Evolutionary conservation across 2,329 filamentous ascomycete species (phyloP).

Genomic region (Colletotrichum coccodes): DNA sequence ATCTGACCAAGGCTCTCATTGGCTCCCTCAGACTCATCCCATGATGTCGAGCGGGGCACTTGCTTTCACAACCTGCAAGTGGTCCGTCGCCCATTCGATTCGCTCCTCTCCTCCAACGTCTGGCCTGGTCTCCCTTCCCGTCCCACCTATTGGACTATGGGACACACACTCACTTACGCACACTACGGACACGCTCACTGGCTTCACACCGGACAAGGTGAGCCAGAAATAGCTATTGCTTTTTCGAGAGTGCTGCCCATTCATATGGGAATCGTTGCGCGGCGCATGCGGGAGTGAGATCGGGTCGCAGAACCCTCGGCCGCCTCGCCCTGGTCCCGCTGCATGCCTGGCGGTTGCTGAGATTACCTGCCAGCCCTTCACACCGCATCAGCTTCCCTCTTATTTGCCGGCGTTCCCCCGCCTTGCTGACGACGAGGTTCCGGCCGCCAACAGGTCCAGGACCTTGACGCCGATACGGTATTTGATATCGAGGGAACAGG

Average conservation of each 20-base stretch:
- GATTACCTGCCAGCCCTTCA: slow-evolving; percentile 22
- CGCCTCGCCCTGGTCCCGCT: slow-evolving; percentile 10
- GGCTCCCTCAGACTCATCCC: slow-evolving; percentile 37
- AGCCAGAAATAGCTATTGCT: slow-evolving; percentile 31
- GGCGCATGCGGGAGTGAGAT: slow-evolving; percentile 32
- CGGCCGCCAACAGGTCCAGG: slow-evolving; percentile 16
- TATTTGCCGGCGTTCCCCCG: background rate
- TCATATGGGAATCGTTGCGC: slow-evolving; percentile 27
- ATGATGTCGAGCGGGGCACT: background rate
- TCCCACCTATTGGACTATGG: slow-evolving; percentile 25
- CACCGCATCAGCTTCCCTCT: background rate
- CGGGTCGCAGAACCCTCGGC: slow-evolving; percentile 31
- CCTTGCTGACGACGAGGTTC: slow-evolving; percentile 15
- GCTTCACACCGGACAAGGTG: slow-evolving; percentile 3
- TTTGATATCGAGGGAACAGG: slow-evolving; percentile 17
- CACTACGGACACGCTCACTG: background rate
- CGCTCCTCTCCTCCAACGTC: slow-evolving; percentile 10
- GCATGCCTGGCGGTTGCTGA: slow-evolving; percentile 29
- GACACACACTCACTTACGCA: background rate
- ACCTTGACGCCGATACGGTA: slow-evolving; percentile 19
- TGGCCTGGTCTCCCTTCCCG: slow-evolving; percentile 21
- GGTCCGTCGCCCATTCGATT: background rate
- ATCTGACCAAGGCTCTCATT: slow-evolving; percentile 38
- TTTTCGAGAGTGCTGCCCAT: slow-evolving; percentile 11
- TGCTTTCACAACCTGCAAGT: slow-evolving; percentile 6